Evolutionary conservation across 148 eudicot genomes (phyloP).

Genomic region (Rhododendron ovatum): DNA sequence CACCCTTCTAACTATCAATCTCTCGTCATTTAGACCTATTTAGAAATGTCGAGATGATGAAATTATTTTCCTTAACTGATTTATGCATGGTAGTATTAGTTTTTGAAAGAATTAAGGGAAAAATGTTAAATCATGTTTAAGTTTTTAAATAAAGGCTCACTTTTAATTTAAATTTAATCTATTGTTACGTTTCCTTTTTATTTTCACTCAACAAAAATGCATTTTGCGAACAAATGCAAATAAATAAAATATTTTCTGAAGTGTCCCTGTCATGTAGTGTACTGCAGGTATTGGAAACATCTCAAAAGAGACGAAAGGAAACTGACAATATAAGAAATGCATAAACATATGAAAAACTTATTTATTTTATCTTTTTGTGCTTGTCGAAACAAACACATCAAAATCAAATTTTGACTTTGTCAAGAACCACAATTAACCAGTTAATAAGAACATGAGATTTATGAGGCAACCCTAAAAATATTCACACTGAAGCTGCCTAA

Average conservation of each 20-base stretch:
- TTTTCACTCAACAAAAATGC: not conserved
- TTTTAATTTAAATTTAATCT: not conserved
- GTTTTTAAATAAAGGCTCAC: not conserved
- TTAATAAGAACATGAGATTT: not conserved
- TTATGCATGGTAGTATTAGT: not conserved
- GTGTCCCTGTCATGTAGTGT: not conserved
- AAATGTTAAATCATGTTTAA: not conserved
- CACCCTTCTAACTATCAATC: not conserved
- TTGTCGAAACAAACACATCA: not conserved
- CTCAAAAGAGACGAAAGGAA: not conserved
- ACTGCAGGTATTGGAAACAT: not conserved
- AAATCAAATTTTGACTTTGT: not conserved
- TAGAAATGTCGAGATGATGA: not conserved
- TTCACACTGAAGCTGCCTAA: not conserved
- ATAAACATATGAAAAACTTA: not conserved
- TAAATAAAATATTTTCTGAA: not conserved
- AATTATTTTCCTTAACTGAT: not conserved
- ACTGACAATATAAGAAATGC: not conserved
- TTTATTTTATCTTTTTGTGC: not conserved
- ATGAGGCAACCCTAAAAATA: not conserved
- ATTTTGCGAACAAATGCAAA: not conserved
- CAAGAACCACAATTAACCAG: not conserved
- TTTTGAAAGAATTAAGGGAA: not conserved
- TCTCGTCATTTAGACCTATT: not conserved
- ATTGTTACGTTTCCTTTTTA: not conserved